A percentile compares a stretch with the other conserved stretches of the same genome.
Conservation (phyloP, 2,329 filamentous ascomycete species). For the Talaromyces sp. region DNA sequence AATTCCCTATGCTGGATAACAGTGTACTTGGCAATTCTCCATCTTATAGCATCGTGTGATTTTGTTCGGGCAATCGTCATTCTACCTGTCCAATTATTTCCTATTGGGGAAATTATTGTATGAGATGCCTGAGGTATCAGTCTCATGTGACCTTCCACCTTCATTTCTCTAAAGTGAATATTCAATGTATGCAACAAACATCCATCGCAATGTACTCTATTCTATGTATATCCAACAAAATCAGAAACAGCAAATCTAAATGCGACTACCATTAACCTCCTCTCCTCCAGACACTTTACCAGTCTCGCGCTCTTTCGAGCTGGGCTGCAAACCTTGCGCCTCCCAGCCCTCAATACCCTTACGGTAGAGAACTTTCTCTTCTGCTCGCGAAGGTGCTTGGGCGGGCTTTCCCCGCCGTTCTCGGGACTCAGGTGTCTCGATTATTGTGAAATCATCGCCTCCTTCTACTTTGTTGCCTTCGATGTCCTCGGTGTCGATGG, state of each 20-base stretch:
- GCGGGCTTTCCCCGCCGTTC: slow-evolving; percentile 41
- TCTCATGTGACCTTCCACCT: neutral
- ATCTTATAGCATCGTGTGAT: neutral
- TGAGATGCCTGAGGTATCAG: neutral
- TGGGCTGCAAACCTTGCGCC: slow-evolving; percentile 42
- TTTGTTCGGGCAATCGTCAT: neutral
- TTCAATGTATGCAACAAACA: neutral
- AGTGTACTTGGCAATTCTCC: neutral
- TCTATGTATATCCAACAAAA: neutral
- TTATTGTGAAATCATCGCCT: slow-evolving; percentile 42
- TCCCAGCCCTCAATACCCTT: slow-evolving; percentile 45
- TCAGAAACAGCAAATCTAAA: slow-evolving; percentile 18
- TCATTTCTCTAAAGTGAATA: neutral
- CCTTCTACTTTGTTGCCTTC: slow-evolving; percentile 34
- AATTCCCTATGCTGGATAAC: neutral
- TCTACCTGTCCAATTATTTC: neutral
- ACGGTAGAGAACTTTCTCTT: slow-evolving; percentile 42
- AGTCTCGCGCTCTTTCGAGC: slow-evolving; percentile 35
- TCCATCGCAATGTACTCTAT: neutral
- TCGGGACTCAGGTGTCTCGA: slow-evolving; percentile 45
- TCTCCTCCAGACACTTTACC: slow-evolving; percentile 35
- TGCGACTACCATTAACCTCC: slow-evolving; percentile 34
- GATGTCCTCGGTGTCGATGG: slow-evolving; percentile 50
- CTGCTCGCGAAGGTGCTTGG: slow-evolving; percentile 34
- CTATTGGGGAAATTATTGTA: neutral